Evolutionary conservation across 2,329 filamentous ascomycete species (phyloP).

Genomic region (Macroventuria anomochaeta): DNA sequence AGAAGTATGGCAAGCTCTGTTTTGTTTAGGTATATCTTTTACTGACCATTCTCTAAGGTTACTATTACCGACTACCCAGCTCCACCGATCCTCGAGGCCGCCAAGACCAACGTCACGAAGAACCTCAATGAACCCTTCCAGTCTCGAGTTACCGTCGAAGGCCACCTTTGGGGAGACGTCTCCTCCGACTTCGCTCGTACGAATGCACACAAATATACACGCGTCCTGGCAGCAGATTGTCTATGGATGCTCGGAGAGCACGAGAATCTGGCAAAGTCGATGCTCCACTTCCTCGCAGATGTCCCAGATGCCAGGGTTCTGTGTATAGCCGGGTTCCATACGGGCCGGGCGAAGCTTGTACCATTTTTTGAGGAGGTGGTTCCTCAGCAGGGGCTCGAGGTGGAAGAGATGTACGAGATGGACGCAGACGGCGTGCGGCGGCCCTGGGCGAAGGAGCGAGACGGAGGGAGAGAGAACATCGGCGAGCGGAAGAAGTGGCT

Average conservation of each 20-base stretch:
- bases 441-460: constrained; percentile 61
- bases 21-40: not conserved
- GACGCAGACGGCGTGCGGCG: constrained; percentile 69
- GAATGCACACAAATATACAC: constrained; percentile 59
- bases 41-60: constrained; percentile 48
- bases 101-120: constrained; percentile 62
- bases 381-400: constrained; percentile 56
- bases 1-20: constrained; percentile 40
- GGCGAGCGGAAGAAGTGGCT: constrained; percentile 73
- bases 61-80: constrained; percentile 73
- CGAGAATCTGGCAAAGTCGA: constrained; percentile 67
- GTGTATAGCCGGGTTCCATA: constrained; percentile 76
- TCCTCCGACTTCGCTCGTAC: constrained; percentile 49
- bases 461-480: constrained; percentile 67
- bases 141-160: constrained; percentile 56
- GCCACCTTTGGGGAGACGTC: constrained; percentile 70
- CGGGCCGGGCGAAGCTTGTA: constrained; percentile 69
- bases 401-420: constrained; percentile 72
- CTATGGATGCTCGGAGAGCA: constrained; percentile 79
- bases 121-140: constrained; percentile 56
- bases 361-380: constrained; percentile 68
- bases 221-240: constrained; percentile 74
- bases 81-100: constrained; percentile 63
- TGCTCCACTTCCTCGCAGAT: constrained; percentile 65
- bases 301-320: constrained; percentile 60